Percentiles rank a stretch among this genome's conserved stretches.
Conservation (phyloP, 768 basidiomycete genomes). For the Suillus placidus region DNA sequence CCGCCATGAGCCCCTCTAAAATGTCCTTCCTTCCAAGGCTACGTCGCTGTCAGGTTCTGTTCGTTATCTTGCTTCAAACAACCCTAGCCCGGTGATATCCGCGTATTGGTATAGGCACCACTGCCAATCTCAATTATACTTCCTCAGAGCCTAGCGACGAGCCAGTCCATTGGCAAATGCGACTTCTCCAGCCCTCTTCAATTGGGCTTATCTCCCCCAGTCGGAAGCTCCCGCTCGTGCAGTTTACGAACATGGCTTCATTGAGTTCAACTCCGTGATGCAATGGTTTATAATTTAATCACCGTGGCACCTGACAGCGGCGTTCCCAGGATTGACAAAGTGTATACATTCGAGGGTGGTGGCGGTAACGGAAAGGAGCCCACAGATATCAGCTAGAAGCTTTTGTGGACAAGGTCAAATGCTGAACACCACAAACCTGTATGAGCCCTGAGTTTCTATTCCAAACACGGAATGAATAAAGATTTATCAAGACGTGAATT, state of each 20-base stretch:
- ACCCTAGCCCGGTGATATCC: constrained; percentile 45
- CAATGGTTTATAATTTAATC: constrained; percentile 50
- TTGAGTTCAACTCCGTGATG: constrained; percentile 44
- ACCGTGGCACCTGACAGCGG: constrained; percentile 39
- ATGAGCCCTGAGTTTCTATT: constrained; percentile 54
- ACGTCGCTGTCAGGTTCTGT: constrained; percentile 48
- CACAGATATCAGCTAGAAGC: constrained; percentile 58
- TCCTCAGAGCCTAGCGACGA: constrained; percentile 28
- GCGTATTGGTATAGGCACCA: constrained; percentile 42
- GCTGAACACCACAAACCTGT: constrained; percentile 57
- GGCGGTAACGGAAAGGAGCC: constrained; percentile 43
- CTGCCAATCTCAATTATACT: constrained; percentile 41
- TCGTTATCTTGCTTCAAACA: constrained; percentile 48
- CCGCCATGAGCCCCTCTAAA: constrained; percentile 4
- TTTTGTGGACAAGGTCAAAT: constrained; percentile 61
- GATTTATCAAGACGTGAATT: constrained; percentile 49
- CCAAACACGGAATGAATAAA: constrained; percentile 56
- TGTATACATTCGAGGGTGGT: constrained; percentile 39
- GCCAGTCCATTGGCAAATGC: constrained; percentile 34
- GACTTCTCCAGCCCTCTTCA: constrained; percentile 34
- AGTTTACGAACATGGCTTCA: constrained; percentile 46
- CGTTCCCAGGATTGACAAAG: constrained; percentile 43
- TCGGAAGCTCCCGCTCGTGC: constrained; percentile 40
- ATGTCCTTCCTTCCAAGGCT: constrained; percentile 39
- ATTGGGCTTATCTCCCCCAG: constrained; percentile 39